phyloP scores from a whole-genome alignment of 257 asterid genomes.

The Primulina eburnea region DNA sequence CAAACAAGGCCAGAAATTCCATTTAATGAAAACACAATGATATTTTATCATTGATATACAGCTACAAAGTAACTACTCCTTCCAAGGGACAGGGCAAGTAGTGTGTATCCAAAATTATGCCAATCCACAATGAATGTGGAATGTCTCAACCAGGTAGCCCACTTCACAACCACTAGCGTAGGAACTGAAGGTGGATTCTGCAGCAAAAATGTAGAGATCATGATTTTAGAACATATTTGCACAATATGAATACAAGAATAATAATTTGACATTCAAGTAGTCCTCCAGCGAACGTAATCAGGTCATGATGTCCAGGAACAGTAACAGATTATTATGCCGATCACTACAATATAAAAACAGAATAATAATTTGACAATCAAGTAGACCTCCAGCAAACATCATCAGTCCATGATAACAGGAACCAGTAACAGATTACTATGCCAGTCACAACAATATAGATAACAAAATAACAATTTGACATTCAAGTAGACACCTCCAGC shows the following conservation, averaged over 20 bases:
- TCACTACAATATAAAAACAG: neutral
- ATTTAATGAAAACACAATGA: conserved; percentile 16
- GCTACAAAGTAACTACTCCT: conserved; percentile 74
- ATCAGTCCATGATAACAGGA: conserved; percentile 1
- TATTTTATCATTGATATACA: conserved; percentile 67
- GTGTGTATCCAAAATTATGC: conserved; percentile 94
- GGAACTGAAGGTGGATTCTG: conserved; percentile 99
- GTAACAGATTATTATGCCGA: neutral
- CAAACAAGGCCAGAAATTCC: conserved; percentile 19
- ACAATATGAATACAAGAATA: neutral
- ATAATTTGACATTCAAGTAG: neutral
- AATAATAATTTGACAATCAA: neutral
- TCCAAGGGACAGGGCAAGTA: conserved; percentile 76
- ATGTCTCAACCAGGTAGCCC: conserved; percentile 79
- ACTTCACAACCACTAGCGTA: conserved; percentile 85
- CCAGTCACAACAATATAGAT: neutral
- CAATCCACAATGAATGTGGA: conserved; percentile 81
- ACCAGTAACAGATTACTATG: neutral
- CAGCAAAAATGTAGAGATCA: conserved; percentile 23
- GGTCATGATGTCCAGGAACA: neutral
- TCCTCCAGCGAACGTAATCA: neutral
- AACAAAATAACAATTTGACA: neutral
- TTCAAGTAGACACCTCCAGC: neutral
- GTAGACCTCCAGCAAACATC: neutral
- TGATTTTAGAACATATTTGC: conserved; percentile 1